Evolutionary conservation across 179 eudicot species (phyloP).

Genomic region (Beta corolliflora): DNA sequence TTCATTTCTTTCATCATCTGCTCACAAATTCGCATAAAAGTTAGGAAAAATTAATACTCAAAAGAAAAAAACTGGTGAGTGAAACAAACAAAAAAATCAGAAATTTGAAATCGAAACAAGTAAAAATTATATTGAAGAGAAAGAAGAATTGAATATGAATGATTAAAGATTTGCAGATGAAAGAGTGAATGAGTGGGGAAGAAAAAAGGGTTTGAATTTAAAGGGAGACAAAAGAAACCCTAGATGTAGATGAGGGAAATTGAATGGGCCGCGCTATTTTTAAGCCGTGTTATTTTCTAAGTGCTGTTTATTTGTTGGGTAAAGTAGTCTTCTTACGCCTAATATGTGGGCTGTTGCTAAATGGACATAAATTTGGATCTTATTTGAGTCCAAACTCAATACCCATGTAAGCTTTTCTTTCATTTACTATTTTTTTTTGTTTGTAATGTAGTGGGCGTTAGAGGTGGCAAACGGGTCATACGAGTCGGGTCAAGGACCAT

Average conservation of each 20-base stretch:
- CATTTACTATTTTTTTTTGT: too few relatives aligned
- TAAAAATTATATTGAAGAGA: background rate
- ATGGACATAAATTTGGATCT: too few relatives aligned
- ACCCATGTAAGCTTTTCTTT: too few relatives aligned
- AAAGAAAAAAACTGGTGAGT: background rate
- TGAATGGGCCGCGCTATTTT: background rate
- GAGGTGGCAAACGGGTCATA: too few relatives aligned
- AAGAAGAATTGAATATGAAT: background rate
- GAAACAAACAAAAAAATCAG: too few relatives aligned
- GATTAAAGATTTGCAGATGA: background rate
- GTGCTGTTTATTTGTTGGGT: background rate
- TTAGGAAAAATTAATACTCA: too few relatives aligned
- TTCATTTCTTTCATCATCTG: slow-evolving; percentile 30
- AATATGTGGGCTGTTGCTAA: too few relatives aligned
- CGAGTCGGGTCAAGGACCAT: too few relatives aligned
- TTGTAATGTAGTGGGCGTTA: too few relatives aligned
- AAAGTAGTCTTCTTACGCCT: too few relatives aligned
- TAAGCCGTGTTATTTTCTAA: too few relatives aligned
- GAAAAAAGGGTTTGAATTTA: background rate
- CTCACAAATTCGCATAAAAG: background rate
- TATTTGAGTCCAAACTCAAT: too few relatives aligned
- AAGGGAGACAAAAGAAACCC: slow-evolving; percentile 8
- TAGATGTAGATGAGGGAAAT: background rate
- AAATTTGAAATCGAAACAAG: background rate
- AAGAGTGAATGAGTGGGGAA: background rate